Percentiles rank a stretch among this genome's conserved stretches.
These are phyloP conservation scores for Cocos nucifera DNA, from an alignment of 176 grass and related monocot species.

Conservation along the genomic window DNA sequence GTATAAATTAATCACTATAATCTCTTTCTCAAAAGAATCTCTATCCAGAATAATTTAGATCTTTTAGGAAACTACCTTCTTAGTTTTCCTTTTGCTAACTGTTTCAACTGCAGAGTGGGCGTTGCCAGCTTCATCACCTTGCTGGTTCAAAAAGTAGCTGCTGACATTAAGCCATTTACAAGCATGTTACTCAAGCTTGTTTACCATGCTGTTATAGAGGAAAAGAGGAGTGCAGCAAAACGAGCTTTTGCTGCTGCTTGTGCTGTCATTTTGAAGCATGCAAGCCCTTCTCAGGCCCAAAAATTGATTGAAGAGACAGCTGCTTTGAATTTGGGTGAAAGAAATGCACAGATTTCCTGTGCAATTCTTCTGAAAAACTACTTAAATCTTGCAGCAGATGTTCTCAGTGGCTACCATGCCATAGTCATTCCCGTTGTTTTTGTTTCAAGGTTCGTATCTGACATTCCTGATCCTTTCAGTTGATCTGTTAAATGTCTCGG, in stretches of 20 bases:
- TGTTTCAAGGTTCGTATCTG: slow-evolving; percentile 72
- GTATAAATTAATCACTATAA: too few relatives aligned
- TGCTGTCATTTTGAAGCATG: slow-evolving; percentile 69
- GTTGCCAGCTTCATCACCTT: slow-evolving; percentile 92
- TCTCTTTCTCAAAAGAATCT: too few relatives aligned
- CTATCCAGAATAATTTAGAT: too few relatives aligned
- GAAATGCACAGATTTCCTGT: slow-evolving; percentile 75
- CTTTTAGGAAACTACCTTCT: too few relatives aligned
- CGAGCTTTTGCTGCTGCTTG: slow-evolving; percentile 81
- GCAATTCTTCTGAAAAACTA: slow-evolving; percentile 88
- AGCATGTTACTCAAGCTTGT: slow-evolving; percentile 51
- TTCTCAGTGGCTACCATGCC: slow-evolving; percentile 72
- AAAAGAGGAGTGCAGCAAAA: slow-evolving; percentile 71
- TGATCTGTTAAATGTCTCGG: too few relatives aligned
- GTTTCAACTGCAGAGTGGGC: slow-evolving; percentile 48
- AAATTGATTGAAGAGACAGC: slow-evolving; percentile 84
- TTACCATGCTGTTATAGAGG: slow-evolving; percentile 67
- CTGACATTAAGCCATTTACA: slow-evolving; percentile 67
- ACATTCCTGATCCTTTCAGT: not conserved
- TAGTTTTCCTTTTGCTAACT: too few relatives aligned
- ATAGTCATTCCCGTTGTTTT: slow-evolving; percentile 77
- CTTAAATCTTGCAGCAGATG: slow-evolving; percentile 61
- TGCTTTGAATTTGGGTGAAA: slow-evolving; percentile 74
- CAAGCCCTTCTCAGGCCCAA: slow-evolving; percentile 63
- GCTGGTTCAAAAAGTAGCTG: slow-evolving; percentile 68